Conservation (phyloP, 2,329 filamentous ascomycete genomes). For the Endoconidiophora polonica region DNA sequence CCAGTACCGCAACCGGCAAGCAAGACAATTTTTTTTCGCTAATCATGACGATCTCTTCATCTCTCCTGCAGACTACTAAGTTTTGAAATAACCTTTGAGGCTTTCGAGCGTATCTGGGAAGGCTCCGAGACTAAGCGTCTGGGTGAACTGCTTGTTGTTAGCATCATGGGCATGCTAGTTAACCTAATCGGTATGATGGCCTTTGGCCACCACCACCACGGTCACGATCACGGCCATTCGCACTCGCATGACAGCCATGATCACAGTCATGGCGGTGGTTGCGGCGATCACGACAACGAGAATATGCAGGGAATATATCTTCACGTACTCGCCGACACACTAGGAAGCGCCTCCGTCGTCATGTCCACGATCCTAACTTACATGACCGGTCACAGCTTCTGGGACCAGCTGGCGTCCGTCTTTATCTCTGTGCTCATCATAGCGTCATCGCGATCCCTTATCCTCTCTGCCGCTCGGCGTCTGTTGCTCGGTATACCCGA, state of each 20-base stretch:
- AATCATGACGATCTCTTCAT: not conserved
- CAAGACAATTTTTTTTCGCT: not conserved
- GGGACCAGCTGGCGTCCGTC: slow-evolving; percentile 87
- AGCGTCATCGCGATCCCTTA: slow-evolving; percentile 75
- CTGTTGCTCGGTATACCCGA: slow-evolving; percentile 73
- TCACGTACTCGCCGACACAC: slow-evolving; percentile 84
- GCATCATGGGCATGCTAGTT: slow-evolving; percentile 67
- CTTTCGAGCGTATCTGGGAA: slow-evolving; percentile 70
- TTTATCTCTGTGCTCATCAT: slow-evolving; percentile 89
- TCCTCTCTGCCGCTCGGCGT: slow-evolving; percentile 66
- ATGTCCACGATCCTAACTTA: slow-evolving; percentile 78
- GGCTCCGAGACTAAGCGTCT: slow-evolving; percentile 72
- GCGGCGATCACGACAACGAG: slow-evolving; percentile 60
- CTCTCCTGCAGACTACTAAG: slow-evolving; percentile 55
- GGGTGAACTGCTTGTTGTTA: slow-evolving; percentile 76
- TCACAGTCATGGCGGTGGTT: slow-evolving; percentile 23
- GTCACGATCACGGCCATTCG: slow-evolving; percentile 26
- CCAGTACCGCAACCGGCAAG: too few species aligned
- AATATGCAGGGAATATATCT: slow-evolving; percentile 97
- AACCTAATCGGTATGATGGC: slow-evolving; percentile 85
- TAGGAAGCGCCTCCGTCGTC: slow-evolving; percentile 88
- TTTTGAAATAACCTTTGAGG: slow-evolving; percentile 90
- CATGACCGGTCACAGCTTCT: slow-evolving; percentile 77
- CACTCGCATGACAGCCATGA: slow-evolving; percentile 25
- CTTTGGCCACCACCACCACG: slow-evolving; percentile 53